Evolutionary conservation across 352 stramenopile genomes (phyloP).

Genomic region (Pythium guiyangense): DNA sequence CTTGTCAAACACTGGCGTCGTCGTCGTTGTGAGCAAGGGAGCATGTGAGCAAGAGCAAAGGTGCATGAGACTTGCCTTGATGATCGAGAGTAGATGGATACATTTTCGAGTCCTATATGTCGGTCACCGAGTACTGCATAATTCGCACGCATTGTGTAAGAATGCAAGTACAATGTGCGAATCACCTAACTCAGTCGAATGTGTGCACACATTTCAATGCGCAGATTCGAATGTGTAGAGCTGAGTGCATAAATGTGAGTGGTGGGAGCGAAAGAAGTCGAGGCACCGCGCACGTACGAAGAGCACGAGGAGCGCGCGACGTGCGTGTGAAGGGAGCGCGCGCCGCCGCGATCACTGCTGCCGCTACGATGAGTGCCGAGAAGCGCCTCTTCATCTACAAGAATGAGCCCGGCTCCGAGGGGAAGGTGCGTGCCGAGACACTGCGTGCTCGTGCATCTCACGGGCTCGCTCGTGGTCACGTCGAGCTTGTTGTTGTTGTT

Average conservation of each 20-base stretch:
- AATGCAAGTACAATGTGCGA: too few species aligned
- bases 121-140: too few species aligned
- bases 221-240: too few species aligned
- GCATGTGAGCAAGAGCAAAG: too few species aligned
- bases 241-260: neutral
- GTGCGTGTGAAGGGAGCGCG: neutral
- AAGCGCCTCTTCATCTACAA: conserved; percentile 87
- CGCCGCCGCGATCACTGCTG: neutral
- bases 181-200: too few species aligned
- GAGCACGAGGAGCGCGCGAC: neutral
- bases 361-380: conserved; percentile 47
- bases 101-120: too few species aligned
- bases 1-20: too few species aligned
- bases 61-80: too few species aligned
- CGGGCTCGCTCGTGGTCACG: neutral
- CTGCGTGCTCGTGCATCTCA: neutral
- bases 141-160: too few species aligned
- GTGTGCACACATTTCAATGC: too few species aligned
- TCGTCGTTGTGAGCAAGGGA: too few species aligned
- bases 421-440: conserved; percentile 35
- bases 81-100: too few species aligned
- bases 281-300: neutral
- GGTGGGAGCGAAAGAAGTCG: conserved; percentile 4
- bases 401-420: conserved; percentile 79
- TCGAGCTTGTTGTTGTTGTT: neutral